phyloP scores from a whole-genome alignment of 441 rosid genomes.

The Gossypium gossypioides region DNA sequence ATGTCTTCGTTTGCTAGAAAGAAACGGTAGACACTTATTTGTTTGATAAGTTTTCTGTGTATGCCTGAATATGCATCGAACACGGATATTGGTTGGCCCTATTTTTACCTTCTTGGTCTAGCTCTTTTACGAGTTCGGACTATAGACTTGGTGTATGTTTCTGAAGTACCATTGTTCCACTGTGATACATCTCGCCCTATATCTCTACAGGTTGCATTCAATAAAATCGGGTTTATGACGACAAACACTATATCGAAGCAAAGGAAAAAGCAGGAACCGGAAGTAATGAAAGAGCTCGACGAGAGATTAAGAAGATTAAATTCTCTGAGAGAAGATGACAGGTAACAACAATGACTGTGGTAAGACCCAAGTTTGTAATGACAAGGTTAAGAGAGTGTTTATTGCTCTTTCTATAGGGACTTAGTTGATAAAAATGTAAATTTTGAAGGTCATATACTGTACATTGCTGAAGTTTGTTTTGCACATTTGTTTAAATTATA shows the following conservation, averaged over 20 bases:
- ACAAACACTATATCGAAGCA: conserved; percentile 80
- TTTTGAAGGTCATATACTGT: too few species aligned
- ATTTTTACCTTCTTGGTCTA: background rate
- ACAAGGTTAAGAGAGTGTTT: background rate
- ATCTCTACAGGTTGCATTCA: conserved; percentile 69
- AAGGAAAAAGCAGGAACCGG: conserved; percentile 94
- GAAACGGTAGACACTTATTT: too few species aligned
- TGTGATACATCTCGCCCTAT: background rate
- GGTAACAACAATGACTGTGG: conserved; percentile 10
- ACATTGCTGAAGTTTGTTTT: too few species aligned
- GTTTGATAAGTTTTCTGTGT: too few species aligned
- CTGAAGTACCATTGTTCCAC: background rate
- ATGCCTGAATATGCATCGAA: too few species aligned
- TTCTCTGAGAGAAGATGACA: conserved; percentile 47
- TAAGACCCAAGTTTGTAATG: background rate
- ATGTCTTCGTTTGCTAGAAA: too few species aligned
- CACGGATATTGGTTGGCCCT: background rate
- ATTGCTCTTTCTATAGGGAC: too few species aligned
- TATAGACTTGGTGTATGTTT: background rate
- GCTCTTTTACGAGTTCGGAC: background rate
- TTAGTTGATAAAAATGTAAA: too few species aligned
- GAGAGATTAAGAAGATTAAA: conserved; percentile 77
- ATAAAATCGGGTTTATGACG: conserved; percentile 79
- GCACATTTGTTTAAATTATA: too few species aligned
- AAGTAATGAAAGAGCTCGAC: conserved; percentile 94